Base-by-base conservation (phyloP, 192 early-diverging fungal species). In the Backusella sp. region DNA sequence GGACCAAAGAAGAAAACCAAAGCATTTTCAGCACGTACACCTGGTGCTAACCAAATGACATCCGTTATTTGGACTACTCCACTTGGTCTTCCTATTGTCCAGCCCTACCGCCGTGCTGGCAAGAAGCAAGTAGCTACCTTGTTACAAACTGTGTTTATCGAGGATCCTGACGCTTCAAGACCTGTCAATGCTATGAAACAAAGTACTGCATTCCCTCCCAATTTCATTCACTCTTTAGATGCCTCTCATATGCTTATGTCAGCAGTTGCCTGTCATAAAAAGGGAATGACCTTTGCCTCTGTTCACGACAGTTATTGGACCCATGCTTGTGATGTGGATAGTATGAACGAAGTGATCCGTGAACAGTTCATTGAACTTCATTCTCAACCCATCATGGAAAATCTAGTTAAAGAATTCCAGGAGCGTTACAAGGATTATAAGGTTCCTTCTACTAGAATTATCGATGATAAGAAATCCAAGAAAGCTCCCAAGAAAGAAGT, bases 231-330 rank as follows among this genome's bases (percentile, higher is more conserved):
- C 83, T 97, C 96, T 4, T 86, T 99, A 30, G 97, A 99, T 82
- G 97, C 97, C 1, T 91, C 96, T 26, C 97, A 99, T 78, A 99
- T 99, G 97, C 87, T 97, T 75, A 88, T 98, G 82, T 95, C 96
- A 19, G 96, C 97, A 32, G 86, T 96, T 34, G 90, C 88, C 72
- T 98, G 96, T 86, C 89, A 94, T 56, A 79, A 85, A 42, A 88
- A 86, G 21, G 91, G 90, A 4, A 79, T 99, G 73, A 86, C 91
- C 11, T 99, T 98, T 89, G 95, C 97, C 0, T 91, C 96, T 5
- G 97, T 99, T 19, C 97, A 99, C 83, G 97, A 99, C 83, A 96
- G 94, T 71, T 99, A 96, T 83, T 99, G 97, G 97, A 97, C 96
- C 0, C 97, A 99, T 77, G 94, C 97, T 0, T 92, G 87, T 76